These are phyloP conservation scores for Candida fluviatilis DNA, from an alignment of 805 yeast genomes.

Conservation along the genomic window DNA sequence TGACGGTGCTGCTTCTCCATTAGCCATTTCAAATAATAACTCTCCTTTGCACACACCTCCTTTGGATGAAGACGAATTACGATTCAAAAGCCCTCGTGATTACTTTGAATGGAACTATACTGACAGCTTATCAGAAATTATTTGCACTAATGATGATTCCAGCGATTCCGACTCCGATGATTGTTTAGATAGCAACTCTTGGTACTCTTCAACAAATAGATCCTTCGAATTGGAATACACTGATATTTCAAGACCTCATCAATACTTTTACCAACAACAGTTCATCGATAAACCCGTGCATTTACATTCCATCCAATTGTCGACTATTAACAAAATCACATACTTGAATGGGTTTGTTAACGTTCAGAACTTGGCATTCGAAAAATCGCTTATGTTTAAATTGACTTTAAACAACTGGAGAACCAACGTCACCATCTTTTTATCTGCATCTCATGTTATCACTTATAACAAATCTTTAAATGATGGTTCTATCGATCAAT, in stretches of 20 bases:
- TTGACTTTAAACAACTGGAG: conserved; percentile 49
- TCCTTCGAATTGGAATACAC: conserved; percentile 5
- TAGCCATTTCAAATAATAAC: conserved; percentile 54
- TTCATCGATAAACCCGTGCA: conserved; percentile 3
- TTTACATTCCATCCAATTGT: conserved; percentile 1
- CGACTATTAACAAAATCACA: conserved; percentile 1
- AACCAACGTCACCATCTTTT: conserved; percentile 23
- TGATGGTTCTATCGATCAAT: conserved; percentile 35
- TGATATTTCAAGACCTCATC: conserved; percentile 4
- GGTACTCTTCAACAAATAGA: conserved; percentile 1
- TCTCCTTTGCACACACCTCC: conserved; percentile 43
- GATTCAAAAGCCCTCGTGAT: conserved; percentile 10
- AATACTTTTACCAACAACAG: conserved; percentile 3
- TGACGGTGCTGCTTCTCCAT: conserved; percentile 57
- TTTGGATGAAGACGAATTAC: conserved; percentile 5
- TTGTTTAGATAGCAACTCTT: neutral
- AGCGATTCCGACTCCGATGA: conserved; percentile 17
- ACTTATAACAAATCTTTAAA: conserved; percentile 7
- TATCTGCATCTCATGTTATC: conserved; percentile 14
- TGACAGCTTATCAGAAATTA: conserved; percentile 17
- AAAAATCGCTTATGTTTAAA: conserved; percentile 37
- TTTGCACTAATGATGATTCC: conserved; percentile 19
- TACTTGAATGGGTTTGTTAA: conserved; percentile 20
- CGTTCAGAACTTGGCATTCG: conserved; percentile 34
- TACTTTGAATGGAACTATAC: conserved; percentile 23